These are phyloP conservation scores for Pythium insidiosum DNA, from an alignment of 352 stramenopile species.

Conservation along the genomic window DNA sequence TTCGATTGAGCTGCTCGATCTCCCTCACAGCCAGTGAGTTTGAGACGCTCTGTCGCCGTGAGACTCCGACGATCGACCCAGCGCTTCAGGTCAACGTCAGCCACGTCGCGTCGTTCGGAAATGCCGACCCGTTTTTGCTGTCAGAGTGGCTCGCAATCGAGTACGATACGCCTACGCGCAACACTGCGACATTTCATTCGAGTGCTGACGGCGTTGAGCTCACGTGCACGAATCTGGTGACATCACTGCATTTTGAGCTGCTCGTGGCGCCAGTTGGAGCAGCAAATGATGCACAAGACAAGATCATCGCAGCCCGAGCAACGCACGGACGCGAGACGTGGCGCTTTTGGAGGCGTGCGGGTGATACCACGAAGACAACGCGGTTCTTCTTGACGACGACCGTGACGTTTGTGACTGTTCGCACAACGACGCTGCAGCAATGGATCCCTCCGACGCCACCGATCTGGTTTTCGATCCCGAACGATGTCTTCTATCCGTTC, in stretches of 20 bases:
- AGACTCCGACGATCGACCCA: slow-evolving; percentile 4
- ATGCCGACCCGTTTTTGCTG: slow-evolving; percentile 27
- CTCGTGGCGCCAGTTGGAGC: slow-evolving; percentile 26
- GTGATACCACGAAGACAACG: slow-evolving; percentile 2
- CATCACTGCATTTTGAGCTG: slow-evolving; percentile 26
- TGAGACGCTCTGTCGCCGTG: slow-evolving; percentile 17
- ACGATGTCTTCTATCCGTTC: slow-evolving; percentile 46
- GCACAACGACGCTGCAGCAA: slow-evolving; percentile 13
- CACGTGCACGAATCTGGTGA: slow-evolving; percentile 17
- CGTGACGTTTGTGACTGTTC: slow-evolving; percentile 23
- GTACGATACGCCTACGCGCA: slow-evolving; percentile 23
- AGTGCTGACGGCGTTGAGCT: slow-evolving; percentile 18
- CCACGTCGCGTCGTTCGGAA: slow-evolving; percentile 29
- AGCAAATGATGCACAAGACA: slow-evolving; percentile 23
- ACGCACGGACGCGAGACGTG: slow-evolving; percentile 24
- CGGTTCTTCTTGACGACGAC: slow-evolving; percentile 24
- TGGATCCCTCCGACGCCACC: slow-evolving; percentile 27
- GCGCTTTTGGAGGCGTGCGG: slow-evolving; percentile 23
- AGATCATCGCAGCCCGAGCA: slow-evolving; percentile 29
- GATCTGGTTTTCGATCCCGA: slow-evolving; percentile 48
- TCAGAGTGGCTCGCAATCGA: slow-evolving; percentile 30
- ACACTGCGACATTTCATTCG: slow-evolving; percentile 8
- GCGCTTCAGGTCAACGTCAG: slow-evolving; percentile 29
- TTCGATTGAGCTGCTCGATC: slow-evolving; percentile 22
- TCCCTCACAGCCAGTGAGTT: slow-evolving; percentile 19